Percentiles rank a stretch among this genome's conserved stretches.
These are phyloP conservation scores for Diaporthe eres DNA, from an alignment of 2,329 filamentous ascomycete genomes.

Conservation along the genomic window DNA sequence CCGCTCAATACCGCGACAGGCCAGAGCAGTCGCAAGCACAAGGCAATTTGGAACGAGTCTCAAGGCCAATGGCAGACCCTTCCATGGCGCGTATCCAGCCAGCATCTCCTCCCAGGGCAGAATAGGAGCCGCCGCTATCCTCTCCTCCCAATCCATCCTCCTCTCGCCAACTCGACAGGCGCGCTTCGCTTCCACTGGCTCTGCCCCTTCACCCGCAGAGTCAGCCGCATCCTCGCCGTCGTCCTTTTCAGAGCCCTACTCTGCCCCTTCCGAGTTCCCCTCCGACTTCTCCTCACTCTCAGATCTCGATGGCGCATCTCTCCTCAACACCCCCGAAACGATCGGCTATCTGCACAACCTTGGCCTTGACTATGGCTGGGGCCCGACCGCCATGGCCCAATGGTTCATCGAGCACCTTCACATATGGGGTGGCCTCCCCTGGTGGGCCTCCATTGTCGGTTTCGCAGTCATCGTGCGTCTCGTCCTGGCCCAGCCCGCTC, in stretches of 20 bases:
- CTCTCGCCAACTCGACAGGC: constrained; percentile 43
- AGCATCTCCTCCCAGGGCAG: constrained; percentile 41
- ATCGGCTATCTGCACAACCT: constrained; percentile 87
- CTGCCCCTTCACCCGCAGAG: constrained; percentile 38
- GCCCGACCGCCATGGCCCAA: constrained; percentile 81
- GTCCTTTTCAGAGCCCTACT: constrained; percentile 43
- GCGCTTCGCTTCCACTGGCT: constrained; percentile 48
- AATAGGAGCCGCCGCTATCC: constrained; percentile 43
- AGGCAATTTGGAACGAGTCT: constrained; percentile 50
- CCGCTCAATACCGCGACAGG: constrained; percentile 40
- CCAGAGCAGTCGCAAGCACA: constrained; percentile 38
- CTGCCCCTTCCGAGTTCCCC: constrained; percentile 34
- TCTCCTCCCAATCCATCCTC: constrained; percentile 41
- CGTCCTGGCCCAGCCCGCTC: constrained; percentile 75
- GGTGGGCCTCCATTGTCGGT: constrained; percentile 82
- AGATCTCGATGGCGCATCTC: constrained; percentile 55
- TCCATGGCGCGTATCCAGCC: constrained; percentile 1
- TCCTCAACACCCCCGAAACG: constrained; percentile 76
- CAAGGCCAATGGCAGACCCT: constrained; percentile 41
- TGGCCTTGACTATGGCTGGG: constrained; percentile 90
- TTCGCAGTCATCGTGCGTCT: constrained; percentile 76
- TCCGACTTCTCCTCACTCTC: constrained; percentile 51
- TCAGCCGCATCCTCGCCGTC: constrained; percentile 42
- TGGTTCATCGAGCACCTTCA: constrained; percentile 87
- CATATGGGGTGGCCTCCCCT: constrained; percentile 80